Base-by-base conservation (phyloP, 345 rosid genomes). In the Eucalyptus sp. region DNA sequence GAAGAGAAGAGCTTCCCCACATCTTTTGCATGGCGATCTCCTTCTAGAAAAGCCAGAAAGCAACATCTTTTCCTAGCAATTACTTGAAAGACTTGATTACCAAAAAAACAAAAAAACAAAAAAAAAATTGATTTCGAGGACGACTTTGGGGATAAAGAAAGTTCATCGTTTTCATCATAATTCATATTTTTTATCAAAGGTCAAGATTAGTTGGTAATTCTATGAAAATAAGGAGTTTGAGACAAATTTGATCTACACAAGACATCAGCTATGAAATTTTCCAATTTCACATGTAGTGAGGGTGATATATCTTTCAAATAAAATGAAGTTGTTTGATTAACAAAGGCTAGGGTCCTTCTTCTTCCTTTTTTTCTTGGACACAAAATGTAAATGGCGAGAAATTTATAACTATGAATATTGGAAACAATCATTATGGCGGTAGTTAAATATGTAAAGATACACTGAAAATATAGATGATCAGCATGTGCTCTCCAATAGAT, bases 331-430 rank as follows among this genome's bases (percentile, higher is more conserved):
- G 76, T n/a, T 64, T 14, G 37, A n/a, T 15, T 14, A 33, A 64
- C 18, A 0, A 64, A 64, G 76, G 41, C 16, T n/a, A 64, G 41
- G 41, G 76, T 7, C 76, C 17, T 29, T 51, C 2, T 62, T 62
- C 3, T 29, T 7, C 0, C 0, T 13, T n/a, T 14, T 7, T 29
- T 2, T 1, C n/a, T n/a, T 64, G 37, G 76, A n/a, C 37, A n/a
- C 5, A 52, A 14, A 14, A 14, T 64, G 16, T 64, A n/a, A 64
- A 64, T 64, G 37, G 18, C 76, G 1, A n/a, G 20, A 64, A 64
- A 64, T 29, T n/a, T n/a, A n/a, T 64, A 13, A n/a, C 10, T n/a
- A 14, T 18, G 31, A 62, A 13, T 62, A 62, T 14, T n/a, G 37
- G 33, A 15, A 13, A 27, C 8, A 2, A 64, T 64, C 76, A 64